Conservation (phyloP, 805 yeast genomes). For the Maudiozyma serrabonitensis region DNA sequence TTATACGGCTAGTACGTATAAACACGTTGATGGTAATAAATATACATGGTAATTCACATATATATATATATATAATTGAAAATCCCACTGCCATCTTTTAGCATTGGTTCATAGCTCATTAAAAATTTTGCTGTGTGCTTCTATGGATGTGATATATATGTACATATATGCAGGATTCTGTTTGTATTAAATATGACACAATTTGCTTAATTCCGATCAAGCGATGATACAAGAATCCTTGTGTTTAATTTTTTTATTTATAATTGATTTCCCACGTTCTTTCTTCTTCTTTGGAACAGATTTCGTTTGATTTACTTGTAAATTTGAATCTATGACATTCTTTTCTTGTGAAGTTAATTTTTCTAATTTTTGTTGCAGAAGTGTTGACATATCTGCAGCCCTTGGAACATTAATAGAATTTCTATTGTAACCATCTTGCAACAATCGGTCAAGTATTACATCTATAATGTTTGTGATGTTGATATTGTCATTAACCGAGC, state of each 20-base stretch:
- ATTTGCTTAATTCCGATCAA: not conserved
- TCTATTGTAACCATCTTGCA: not conserved
- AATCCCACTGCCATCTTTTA: no score
- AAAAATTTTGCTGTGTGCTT: no score
- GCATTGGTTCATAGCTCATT: no score
- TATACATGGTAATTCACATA: no score
- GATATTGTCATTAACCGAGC: conserved; percentile 50
- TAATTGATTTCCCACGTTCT: not conserved
- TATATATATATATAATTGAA: no score
- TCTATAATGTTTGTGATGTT: not conserved
- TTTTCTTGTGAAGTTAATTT: not conserved
- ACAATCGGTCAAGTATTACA: not conserved
- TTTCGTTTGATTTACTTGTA: not conserved
- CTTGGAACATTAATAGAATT: not conserved
- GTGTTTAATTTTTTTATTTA: not conserved
- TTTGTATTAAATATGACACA: not conserved
- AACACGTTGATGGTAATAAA: no score
- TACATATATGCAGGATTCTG: not conserved
- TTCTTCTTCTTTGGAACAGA: not conserved
- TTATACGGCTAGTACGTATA: no score
- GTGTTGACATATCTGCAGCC: no score
- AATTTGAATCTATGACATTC: not conserved
- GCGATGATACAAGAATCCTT: not conserved
- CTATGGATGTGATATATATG: no score
- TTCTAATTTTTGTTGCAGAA: not conserved